Base-by-base conservation (phyloP, 192 early-diverging fungal species). In the Coemansia sp. region DNA sequence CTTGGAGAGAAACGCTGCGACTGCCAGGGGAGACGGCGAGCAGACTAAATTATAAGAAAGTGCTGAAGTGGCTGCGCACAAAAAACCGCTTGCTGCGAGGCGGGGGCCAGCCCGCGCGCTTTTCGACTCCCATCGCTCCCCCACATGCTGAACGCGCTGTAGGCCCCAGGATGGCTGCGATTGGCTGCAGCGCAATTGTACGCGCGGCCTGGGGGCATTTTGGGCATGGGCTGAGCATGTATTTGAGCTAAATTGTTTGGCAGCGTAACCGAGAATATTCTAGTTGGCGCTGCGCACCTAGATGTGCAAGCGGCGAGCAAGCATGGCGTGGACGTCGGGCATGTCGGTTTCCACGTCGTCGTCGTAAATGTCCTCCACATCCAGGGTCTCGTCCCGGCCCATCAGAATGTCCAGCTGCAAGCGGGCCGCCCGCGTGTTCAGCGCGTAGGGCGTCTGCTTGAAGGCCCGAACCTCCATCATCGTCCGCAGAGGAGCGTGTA, bases 401-500 rank as follows among this genome's bases (percentile, higher is more conserved):
- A 78, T 70, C 38, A 98, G 78, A 49, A 98, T 94, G 70, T 95
- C 92, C 50, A 90, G 51, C 42, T 76, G 80, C 18, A 91, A 70
- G 51, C 57, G 65, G 43, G 71, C 58, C 8, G 56, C 63, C 22
- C 58, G 46, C 27, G 63, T 46, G 46, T 53, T 50, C 30, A 65
- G 43, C 38, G 63, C 40, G 17, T 58, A 39, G 27, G 60, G 47
- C 42, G 42, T 35, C 49, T 64, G 53, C 29, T 55, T 46, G 63
- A 80, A 65, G 5, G 92, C 59, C 40, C 70, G 80, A 45, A 85
- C 80, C 63, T 97, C 94, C 94, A 97, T 97, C 58, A 91, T 87
- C 66, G 92, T 77, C 58, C 89, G 86, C 63, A 98, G 78, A 26
- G 94, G 96, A n/a, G 88, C 88, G 62, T 95, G 91, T 47, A 93